Evolutionary conservation across 2,329 filamentous ascomycete genomes (phyloP).

Genomic region (Penicillium brasilianum): DNA sequence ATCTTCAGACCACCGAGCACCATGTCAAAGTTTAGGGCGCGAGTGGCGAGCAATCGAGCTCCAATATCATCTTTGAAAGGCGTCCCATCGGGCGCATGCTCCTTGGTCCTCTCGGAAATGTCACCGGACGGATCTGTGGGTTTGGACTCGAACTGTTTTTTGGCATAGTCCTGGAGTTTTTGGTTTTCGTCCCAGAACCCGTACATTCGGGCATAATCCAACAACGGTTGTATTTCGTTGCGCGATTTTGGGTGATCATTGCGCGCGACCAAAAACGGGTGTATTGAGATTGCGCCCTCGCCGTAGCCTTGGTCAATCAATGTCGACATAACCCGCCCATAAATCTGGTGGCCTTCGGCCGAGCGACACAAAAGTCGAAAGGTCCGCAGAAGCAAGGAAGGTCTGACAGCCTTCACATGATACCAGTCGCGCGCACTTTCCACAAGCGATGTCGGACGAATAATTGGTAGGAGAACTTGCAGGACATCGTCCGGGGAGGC

Average conservation of each 20-base stretch:
- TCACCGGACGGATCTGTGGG: conserved; percentile 2
- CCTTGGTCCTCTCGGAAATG: background rate
- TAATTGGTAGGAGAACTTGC: conserved; percentile 35
- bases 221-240: conserved; percentile 47
- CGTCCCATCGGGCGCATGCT: conserved; percentile 42
- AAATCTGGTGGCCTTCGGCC: conserved; percentile 47
- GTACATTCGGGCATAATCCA: conserved; percentile 46
- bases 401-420: conserved; percentile 14
- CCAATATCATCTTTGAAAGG: conserved; percentile 71
- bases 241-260: conserved; percentile 50
- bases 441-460: conserved; percentile 27
- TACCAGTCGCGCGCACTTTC: conserved; percentile 20
- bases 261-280: conserved; percentile 49
- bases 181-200: conserved; percentile 33
- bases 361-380: conserved; percentile 51
- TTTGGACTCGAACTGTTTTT: conserved; percentile 28
- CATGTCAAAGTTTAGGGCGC: conserved; percentile 72
- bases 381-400: conserved; percentile 35
- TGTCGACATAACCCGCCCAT: conserved; percentile 48
- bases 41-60: conserved; percentile 81
- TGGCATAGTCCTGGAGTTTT: conserved; percentile 29
- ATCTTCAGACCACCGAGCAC: conserved; percentile 72
- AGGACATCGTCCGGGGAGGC: conserved; percentile 37
- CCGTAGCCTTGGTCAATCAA: conserved; percentile 46
- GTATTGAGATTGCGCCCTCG: conserved; percentile 52